Percentiles rank a stretch among this genome's conserved stretches.
These are phyloP conservation scores for Beta vulgaris DNA, from an alignment of 148 eudicot genomes.

Conservation along the genomic window DNA sequence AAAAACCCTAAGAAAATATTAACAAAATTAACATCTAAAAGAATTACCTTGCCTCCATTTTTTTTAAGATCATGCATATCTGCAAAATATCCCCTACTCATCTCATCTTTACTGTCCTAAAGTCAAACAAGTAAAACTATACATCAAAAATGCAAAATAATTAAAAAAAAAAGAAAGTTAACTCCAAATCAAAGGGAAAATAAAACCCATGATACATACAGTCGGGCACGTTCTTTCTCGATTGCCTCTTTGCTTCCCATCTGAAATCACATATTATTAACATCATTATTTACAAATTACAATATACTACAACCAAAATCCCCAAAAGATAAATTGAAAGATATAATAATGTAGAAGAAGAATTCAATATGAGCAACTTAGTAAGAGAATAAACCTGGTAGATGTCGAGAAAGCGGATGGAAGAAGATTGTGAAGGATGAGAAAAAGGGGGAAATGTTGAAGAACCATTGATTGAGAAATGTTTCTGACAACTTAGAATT, in stretches of 20 bases:
- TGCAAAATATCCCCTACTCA: conserved; percentile 93
- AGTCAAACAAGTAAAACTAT: conserved; percentile 20
- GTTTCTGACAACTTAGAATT: conserved; percentile 19
- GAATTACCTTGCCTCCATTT: conserved; percentile 88
- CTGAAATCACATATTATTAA: conserved; percentile 34
- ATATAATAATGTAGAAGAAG: not conserved
- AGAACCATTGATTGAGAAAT: conserved; percentile 7
- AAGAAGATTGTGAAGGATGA: conserved; percentile 39
- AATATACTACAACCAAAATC: not conserved
- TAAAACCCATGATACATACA: conserved; percentile 44
- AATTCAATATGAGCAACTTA: not conserved
- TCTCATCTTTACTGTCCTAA: conserved; percentile 96
- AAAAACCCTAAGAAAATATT: not conserved
- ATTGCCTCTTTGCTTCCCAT: conserved; percentile 79
- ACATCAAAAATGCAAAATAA: conserved; percentile 18
- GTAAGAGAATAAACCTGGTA: conserved; percentile 53
- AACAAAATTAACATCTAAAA: not conserved
- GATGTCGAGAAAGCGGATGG: conserved; percentile 71
- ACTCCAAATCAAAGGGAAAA: not conserved
- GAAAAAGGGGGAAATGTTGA: conserved; percentile 20
- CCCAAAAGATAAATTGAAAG: not conserved
- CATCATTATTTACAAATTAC: not conserved
- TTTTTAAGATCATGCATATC: conserved; percentile 79
- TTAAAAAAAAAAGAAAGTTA: conserved; percentile 15
- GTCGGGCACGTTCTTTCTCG: conserved; percentile 86